Base-by-base conservation (phyloP, 352 stramenopile species). In the Globisporangium spiculum region DNA sequence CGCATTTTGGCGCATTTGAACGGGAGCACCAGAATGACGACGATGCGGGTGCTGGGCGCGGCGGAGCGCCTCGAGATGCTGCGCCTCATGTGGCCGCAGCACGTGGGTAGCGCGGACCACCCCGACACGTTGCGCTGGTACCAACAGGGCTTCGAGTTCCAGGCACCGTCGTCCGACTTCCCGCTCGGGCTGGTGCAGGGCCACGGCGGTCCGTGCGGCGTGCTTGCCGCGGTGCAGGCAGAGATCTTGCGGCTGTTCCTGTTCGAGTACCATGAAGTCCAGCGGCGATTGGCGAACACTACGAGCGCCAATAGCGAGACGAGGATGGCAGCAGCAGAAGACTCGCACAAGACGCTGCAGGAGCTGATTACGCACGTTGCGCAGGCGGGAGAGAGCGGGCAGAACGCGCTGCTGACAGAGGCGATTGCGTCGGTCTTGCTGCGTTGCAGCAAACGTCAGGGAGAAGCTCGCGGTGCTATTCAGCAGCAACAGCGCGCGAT, bases 201-300 rank as follows among this genome's bases (percentile, higher is more conserved):
- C 36, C 81, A 93, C 38, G 89, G 88, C 54, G 89, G 89, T 1
- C 89, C 89, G 6, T 96, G 89, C 63, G 89, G 89, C 61, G 84
- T 97, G 6, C 71, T 97, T 52, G 89, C 89, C 4, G 81, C 80
- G 1, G 84, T 96, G 30, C 88, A 96, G 61, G 88, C 83, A 32
- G 82, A 91, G 65, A 59, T 97, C 41, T 55, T 93, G 67, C 75
- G 79, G 24, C 54, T 78, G n/a, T 76, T 84, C 50, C 66, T 94
- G 27, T 88, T 92, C 65, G 66, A 70, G 16, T 57, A 75, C 22
- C 60, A 61, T n/a, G 14, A 69, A 38, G 55, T 56, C 18, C 38
- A 69, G 24, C 34, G 52, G 5, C 53, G 56, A 18, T 41, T 50
- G 20, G 24, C 26, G 8, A 32, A n/a, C 12, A 32, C 41, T 38